Base-by-base conservation (phyloP, 2,329 filamentous ascomycete genomes). In the Arachnopeziza araneosa region DNA sequence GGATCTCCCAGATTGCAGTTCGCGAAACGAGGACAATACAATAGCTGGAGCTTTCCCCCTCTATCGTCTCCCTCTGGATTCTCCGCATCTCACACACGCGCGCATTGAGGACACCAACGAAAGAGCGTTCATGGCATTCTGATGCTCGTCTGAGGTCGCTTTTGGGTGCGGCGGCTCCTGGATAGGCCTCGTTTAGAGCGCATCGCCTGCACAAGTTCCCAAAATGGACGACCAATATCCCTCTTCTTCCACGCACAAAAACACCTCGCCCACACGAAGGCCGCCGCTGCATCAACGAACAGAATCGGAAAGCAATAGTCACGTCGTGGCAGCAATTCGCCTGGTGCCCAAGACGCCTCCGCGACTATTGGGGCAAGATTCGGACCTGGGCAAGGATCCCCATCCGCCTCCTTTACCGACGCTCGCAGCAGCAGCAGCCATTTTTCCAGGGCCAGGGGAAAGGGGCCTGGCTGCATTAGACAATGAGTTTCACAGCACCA, bases 371-470 rank as follows among this genome's bases (percentile, higher is more conserved):
- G 60, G 61, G 19, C 10, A 14, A 21, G 49, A 55, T 52, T 30
- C 26, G 9, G 26, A 9, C 26, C 9, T 9, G 26, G 26, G 26
- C 26, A 14, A 44, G 36, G 36, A 44, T 44, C 36, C 17, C 36
- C 36, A 44, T 44, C 36, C 36, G 36, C 52, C 71, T 26, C 68
- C 70, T 30, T 60, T 73, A 36, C 71, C 71, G 36, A 72, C 71
- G 9, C 68, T 68, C 50, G 66, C 70, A 52, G 67, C 36, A 44
- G 10, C 36, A 44, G 36, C 36, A 44, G 2, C 36, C 36, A 7
- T 3, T 4, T 44, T 19, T 44, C 36, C 36, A 19, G 36, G 36
- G 36, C 36, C 36, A 44, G 36, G 36, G 36, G 36, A 44, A 62
- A 64, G 61, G 66, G 63, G 59, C 61, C 58, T 14, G 36, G 36